Conservation (phyloP, 2,329 filamentous ascomycete species). For the Macrophomina pseudophaseolina region DNA sequence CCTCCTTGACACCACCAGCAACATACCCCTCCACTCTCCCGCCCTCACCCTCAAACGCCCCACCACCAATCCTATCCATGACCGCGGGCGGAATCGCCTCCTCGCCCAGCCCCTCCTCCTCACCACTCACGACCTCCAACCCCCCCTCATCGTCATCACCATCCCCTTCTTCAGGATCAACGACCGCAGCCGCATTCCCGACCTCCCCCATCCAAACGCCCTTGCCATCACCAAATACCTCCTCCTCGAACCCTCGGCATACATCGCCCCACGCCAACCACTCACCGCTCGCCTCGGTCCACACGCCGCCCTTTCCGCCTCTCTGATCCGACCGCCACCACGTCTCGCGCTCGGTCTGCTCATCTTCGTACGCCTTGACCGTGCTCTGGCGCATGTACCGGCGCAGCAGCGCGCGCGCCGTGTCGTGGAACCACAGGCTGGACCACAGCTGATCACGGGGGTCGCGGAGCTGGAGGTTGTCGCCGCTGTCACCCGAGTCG, state of each 20-base stretch:
- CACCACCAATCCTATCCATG: background rate
- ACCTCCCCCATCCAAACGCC: constrained; percentile 42
- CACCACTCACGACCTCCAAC: constrained; percentile 25
- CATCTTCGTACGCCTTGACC: constrained; percentile 17
- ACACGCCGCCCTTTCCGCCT: constrained; percentile 59
- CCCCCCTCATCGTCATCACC: constrained; percentile 23
- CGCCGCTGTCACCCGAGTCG: background rate
- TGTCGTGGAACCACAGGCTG: constrained; percentile 56
- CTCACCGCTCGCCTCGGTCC: constrained; percentile 53
- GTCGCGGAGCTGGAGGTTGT: constrained; percentile 33
- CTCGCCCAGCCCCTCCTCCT: constrained; percentile 11
- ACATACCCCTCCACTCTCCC: background rate
- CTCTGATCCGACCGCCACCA: constrained; percentile 44
- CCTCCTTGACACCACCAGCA: background rate
- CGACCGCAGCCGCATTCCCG: constrained; percentile 7
- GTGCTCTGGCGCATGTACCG: constrained; percentile 49
- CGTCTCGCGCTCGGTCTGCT: background rate
- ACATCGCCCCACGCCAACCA: constrained; percentile 58
- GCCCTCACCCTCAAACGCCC: background rate
- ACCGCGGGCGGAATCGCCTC: constrained; percentile 5
- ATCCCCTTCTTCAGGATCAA: constrained; percentile 11
- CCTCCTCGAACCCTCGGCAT: constrained; percentile 48
- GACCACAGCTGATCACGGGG: constrained; percentile 46
- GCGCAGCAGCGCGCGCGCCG: constrained; percentile 56
- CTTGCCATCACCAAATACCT: constrained; percentile 55